Base-by-base conservation (phyloP, 2,329 filamentous ascomycete genomes). In the Claviceps sp. region DNA sequence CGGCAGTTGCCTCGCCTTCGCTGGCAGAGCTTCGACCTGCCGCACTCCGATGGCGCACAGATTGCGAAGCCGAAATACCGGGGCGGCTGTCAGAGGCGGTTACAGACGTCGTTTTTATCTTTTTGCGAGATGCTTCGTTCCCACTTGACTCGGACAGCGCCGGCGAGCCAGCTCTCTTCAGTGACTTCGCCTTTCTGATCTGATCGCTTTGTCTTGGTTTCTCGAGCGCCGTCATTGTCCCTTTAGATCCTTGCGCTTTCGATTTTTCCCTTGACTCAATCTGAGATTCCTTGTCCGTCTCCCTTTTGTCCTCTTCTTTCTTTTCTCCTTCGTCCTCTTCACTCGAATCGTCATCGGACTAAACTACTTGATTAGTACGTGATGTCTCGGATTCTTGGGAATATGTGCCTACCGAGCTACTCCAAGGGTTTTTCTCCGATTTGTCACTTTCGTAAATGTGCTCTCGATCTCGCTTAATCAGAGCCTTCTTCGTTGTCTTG, bases 141-240 rank as follows among this genome's bases (percentile, higher is more conserved):
- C 89, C 91, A 64, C 89, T 95, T 9, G 89, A 89, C 64, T 97
- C 91, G 2, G 89, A 96, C 36, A 87, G 76, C 57, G 90, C 85
- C 3, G 90, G 89, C 16, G 89, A 95, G 18, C 89, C 89, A 36
- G 87, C 78, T 34, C 91, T 83, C 71, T 96, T 96, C 50, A 91
- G 77, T 36, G 74, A 76, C 62, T 81, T 82, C 60, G 68, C 67
- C 63, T 79, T 80, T 65, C 78, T 80, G 0, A 54, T 49, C 6
- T 50, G 24, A 14, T 65, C 58, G 24, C 66, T 64, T 11, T 67
- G 61, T 52, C 70, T 70, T 50, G 70, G 71, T 61, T 77, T 79
- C 49, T 70, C 71, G 34, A 73, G 65, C 0, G 76, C 72, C 3
- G 76, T 76, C 13, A 68, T 87, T 40, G 78, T 80, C 30, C 87